These are phyloP conservation scores for Pseudogymnoascus sp. DNA, from an alignment of 2,329 filamentous ascomycete genomes.

Conservation along the genomic window DNA sequence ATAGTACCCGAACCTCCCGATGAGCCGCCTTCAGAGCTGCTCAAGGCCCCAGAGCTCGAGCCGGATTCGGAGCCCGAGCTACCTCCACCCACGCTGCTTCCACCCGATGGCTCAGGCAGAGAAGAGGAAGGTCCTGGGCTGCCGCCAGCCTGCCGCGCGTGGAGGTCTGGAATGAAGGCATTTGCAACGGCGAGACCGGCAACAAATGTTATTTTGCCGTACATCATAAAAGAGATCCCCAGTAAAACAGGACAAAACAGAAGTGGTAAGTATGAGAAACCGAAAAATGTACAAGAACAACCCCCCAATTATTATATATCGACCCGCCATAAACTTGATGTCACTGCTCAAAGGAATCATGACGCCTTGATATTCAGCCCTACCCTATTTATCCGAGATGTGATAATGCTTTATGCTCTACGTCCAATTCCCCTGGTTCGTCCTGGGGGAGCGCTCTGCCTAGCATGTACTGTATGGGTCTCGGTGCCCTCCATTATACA, in stretches of 20 bases:
- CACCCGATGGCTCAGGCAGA: background rate
- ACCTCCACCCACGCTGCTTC: background rate
- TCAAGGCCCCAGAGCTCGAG: background rate
- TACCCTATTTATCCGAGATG: slow-evolving; percentile 3
- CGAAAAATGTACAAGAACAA: background rate
- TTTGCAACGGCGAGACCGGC: background rate
- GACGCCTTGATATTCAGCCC: background rate
- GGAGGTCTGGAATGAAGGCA: background rate
- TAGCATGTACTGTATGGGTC: background rate
- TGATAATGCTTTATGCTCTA: background rate
- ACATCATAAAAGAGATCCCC: background rate
- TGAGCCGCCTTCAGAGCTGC: background rate
- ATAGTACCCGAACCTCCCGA: background rate
- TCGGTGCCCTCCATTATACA: background rate
- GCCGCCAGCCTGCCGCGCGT: background rate
- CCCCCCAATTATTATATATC: background rate
- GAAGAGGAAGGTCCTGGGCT: background rate
- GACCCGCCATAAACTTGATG: background rate
- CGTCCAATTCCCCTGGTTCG: background rate
- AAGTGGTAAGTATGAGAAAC: background rate
- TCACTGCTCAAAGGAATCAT: background rate
- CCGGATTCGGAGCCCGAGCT: background rate
- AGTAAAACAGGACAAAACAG: background rate
- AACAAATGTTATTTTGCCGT: slow-evolving; percentile 6
- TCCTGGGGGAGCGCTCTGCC: background rate